These are phyloP conservation scores for Inga oerstediana DNA, from an alignment of 306 rosid species.

Conservation along the genomic window DNA sequence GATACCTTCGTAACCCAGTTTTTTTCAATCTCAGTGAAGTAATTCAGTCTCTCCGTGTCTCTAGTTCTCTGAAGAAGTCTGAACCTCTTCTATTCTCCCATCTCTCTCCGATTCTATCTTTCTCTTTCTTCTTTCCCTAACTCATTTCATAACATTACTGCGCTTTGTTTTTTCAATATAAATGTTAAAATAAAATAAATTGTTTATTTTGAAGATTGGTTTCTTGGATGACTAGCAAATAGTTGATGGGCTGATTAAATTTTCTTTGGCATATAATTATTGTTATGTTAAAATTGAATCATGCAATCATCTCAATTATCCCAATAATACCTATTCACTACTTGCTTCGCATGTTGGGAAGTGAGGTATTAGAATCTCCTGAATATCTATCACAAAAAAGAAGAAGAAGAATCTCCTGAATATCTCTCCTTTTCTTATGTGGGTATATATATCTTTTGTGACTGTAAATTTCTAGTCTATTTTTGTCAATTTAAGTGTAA, in stretches of 20 bases:
- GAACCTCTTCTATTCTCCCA: too few species aligned
- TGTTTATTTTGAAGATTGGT: constrained; percentile 11
- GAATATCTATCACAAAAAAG: background rate
- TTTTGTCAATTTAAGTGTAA: background rate
- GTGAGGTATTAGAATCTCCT: constrained; percentile 16
- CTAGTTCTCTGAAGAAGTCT: too few species aligned
- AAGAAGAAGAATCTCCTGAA: background rate
- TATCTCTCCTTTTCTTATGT: background rate
- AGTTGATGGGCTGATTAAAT: constrained; percentile 3
- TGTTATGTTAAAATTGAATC: constrained; percentile 12
- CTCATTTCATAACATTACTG: background rate
- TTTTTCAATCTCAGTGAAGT: too few species aligned
- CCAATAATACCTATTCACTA: background rate
- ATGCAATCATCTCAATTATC: constrained; percentile 16
- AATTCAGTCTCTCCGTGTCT: too few species aligned
- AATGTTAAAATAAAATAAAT: constrained; percentile 5
- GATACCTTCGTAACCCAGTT: too few species aligned
- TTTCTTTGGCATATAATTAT: constrained; percentile 9
- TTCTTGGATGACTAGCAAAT: constrained; percentile 11
- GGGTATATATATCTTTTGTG: constrained; percentile 12
- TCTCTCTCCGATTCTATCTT: too few species aligned
- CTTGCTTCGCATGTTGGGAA: constrained; percentile 13
- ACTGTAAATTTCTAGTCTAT: constrained; percentile 1
- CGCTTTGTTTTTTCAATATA: constrained; percentile 5
- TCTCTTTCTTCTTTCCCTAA: too few species aligned